Conservation (phyloP, 495 filamentous ascomycete species). For the Halenospora varia region DNA sequence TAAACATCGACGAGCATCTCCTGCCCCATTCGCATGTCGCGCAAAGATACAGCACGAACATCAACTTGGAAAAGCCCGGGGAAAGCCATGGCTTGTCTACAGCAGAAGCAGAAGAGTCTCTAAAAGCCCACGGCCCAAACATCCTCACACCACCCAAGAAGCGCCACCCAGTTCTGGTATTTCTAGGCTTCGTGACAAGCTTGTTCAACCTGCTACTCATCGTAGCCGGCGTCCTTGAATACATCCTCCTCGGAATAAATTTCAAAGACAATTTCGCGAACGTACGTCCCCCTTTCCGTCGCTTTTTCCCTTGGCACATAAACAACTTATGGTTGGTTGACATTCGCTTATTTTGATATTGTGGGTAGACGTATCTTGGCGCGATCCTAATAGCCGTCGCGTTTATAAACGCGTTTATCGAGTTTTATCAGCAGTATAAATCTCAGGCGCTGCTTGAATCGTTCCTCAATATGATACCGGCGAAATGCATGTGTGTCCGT, state of each 20-base stretch:
- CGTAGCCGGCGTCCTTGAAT: constrained; percentile 28
- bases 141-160: constrained; percentile 28
- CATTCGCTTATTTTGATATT: constrained; percentile 8
- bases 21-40: constrained; percentile 24
- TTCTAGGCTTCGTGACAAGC: constrained; percentile 22
- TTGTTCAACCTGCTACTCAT: constrained; percentile 32
- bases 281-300: constrained; percentile 14
- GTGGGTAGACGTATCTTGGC: constrained; percentile 31
- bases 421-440: constrained; percentile 31
- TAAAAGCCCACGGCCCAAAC: constrained; percentile 25
- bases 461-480: constrained; percentile 31
- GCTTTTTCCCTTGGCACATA: background rate
- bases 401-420: constrained; percentile 31
- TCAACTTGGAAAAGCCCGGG: constrained; percentile 24
- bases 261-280: constrained; percentile 32
- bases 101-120: constrained; percentile 21
- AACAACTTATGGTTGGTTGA: background rate
- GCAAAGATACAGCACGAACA: constrained; percentile 23
- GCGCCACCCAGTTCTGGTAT: constrained; percentile 27
- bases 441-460: constrained; percentile 29
- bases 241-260: constrained; percentile 29
- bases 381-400: constrained; percentile 30
- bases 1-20: constrained; percentile 30
- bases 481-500: constrained; percentile 30
- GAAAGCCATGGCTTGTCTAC: constrained; percentile 25